These are phyloP conservation scores for Gamsiella multidivaricata DNA, from an alignment of 192 early-diverging fungal species.

Conservation along the genomic window DNA sequence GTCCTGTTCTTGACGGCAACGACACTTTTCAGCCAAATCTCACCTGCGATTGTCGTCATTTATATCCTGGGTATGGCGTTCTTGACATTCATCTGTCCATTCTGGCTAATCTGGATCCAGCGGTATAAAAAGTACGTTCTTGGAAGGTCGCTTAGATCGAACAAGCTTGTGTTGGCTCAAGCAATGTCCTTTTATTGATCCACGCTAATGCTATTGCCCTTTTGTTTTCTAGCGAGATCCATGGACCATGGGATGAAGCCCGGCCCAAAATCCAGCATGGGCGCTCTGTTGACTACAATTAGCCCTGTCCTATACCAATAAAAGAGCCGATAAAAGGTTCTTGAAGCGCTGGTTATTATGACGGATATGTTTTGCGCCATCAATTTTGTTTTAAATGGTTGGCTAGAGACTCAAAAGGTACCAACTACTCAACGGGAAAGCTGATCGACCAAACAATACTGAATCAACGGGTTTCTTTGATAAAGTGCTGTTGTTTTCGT, in stretches of 20 bases:
- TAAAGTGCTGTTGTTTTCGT: too few species aligned
- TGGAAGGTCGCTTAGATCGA: too few species aligned
- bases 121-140: constrained; percentile 92
- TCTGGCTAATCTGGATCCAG: constrained; percentile 92
- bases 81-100: constrained; percentile 88
- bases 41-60: constrained; percentile 73
- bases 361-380: too few species aligned
- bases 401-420: too few species aligned
- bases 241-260: constrained; percentile 98
- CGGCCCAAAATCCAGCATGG: constrained; percentile 73
- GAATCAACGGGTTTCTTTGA: too few species aligned
- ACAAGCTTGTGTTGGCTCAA: too few species aligned
- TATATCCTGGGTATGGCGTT: constrained; percentile 78
- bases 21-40: constrained; percentile 74
- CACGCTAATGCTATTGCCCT: too few species aligned
- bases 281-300: constrained; percentile 46
- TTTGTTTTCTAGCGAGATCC: constrained; percentile 78
- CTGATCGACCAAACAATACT: too few species aligned
- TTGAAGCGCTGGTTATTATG: too few species aligned
- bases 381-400: too few species aligned
- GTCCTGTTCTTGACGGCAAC: constrained; percentile 71
- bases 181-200: background rate
- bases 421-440: too few species aligned
- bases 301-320: background rate
- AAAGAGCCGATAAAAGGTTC: too few species aligned